Percentiles rank a stretch among this genome's conserved stretches.
Evolutionary conservation across 2,329 filamentous ascomycete species (phyloP).

Genomic region (Botrytis paeoniae): DNA sequence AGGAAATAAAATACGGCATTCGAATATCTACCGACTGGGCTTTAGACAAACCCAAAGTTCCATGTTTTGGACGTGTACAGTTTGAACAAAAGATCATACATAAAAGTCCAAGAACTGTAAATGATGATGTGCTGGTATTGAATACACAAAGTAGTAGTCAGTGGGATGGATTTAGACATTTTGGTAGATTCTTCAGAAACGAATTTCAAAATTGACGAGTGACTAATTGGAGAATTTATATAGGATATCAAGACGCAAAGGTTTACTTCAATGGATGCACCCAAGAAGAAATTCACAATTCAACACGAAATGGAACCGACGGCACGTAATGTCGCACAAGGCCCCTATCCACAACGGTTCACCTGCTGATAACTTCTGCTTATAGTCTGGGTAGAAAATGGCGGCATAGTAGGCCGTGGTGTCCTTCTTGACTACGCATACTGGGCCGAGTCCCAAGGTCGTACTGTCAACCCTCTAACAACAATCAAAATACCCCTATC

Average conservation of each 20-base stretch:
- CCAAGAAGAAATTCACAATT: slow-evolving; percentile 30
- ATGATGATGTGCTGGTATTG: slow-evolving; percentile 60
- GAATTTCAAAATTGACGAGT: not conserved
- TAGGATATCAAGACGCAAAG: slow-evolving; percentile 38
- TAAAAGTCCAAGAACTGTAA: slow-evolving; percentile 51
- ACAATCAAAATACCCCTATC: slow-evolving; percentile 31
- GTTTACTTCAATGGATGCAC: slow-evolving; percentile 38
- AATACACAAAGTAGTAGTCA: slow-evolving; percentile 49
- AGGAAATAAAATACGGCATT: slow-evolving; percentile 18
- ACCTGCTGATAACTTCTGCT: not conserved
- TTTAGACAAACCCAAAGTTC: slow-evolving; percentile 1
- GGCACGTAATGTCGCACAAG: slow-evolving; percentile 21
- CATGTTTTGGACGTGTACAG: slow-evolving; percentile 44
- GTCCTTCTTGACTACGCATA: slow-evolving; percentile 50
- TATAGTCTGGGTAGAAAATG: slow-evolving; percentile 41
- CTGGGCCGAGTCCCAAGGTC: slow-evolving; percentile 56
- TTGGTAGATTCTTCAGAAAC: slow-evolving; percentile 26
- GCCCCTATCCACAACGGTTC: not conserved
- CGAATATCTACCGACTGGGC: slow-evolving; percentile 13
- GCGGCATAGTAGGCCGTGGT: slow-evolving; percentile 50
- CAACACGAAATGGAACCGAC: slow-evolving; percentile 31
- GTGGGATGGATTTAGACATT: slow-evolving; percentile 47
- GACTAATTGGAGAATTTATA: not conserved
- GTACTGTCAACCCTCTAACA: slow-evolving; percentile 55
- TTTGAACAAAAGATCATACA: slow-evolving; percentile 54